These are phyloP conservation scores for Handroanthus guayacan DNA, from an alignment of 257 asterid species.

Conservation along the genomic window DNA sequence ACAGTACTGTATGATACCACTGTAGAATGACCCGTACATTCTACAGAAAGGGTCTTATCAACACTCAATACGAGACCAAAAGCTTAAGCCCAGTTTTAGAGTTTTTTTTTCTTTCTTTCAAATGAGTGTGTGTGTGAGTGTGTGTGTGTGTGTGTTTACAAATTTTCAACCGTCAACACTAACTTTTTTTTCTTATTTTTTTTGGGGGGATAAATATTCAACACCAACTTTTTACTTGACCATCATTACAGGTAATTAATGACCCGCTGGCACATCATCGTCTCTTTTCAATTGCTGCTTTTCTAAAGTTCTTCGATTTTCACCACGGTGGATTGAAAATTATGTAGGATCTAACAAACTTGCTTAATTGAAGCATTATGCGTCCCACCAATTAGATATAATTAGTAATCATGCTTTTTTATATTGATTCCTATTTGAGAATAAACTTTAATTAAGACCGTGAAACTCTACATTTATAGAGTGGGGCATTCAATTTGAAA, in stretches of 20 bases:
- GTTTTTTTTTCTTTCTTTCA: no score
- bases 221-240: conserved; percentile 2
- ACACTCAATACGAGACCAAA: conserved; percentile 1
- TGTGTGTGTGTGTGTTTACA: no score
- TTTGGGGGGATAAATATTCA: no score
- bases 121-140: no score
- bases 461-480: no score
- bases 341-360: background rate
- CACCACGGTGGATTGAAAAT: conserved; percentile 12
- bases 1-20: background rate
- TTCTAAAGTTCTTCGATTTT: background rate
- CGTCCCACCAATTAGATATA: conserved; percentile 15
- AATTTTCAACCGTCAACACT: no score
- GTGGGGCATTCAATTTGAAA: no score
- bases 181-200: no score
- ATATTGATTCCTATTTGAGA: no score
- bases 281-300: background rate
- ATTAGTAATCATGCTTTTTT: no score
- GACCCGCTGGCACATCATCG: background rate
- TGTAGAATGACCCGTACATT: background rate
- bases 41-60: background rate
- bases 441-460: no score
- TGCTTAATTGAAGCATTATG: conserved; percentile 38
- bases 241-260: conserved; percentile 21
- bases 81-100: background rate